Percentiles rank a stretch among this genome's conserved stretches.
These are phyloP conservation scores for Euphrasia confusa DNA, from an alignment of 257 asterid species.

Conservation along the genomic window DNA sequence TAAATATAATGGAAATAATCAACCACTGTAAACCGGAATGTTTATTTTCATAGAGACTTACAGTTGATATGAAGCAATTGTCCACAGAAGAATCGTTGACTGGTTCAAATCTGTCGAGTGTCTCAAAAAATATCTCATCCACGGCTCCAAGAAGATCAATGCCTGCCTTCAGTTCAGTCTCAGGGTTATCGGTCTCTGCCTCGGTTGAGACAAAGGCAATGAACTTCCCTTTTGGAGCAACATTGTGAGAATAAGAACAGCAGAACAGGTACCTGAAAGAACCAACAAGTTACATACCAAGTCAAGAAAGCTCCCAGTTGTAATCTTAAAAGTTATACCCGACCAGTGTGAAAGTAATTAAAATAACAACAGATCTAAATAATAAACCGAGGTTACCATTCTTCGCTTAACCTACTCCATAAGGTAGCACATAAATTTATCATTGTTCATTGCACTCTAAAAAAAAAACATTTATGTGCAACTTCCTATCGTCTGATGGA, in stretches of 20 bases:
- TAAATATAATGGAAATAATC: conserved; percentile 11
- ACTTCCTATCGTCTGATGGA: conserved; percentile 8
- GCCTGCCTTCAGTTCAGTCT: conserved; percentile 84
- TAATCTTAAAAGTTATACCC: background rate
- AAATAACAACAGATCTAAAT: background rate
- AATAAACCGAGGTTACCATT: background rate
- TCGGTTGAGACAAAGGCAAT: conserved; percentile 94
- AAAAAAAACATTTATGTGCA: background rate
- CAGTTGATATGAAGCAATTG: conserved; percentile 89
- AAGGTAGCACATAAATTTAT: conserved; percentile 2
- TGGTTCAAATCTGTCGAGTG: conserved; percentile 83
- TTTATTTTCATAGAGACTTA: conserved; percentile 35
- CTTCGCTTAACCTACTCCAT: conserved; percentile 5
- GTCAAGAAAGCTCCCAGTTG: conserved; percentile 16
- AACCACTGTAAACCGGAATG: conserved; percentile 18
- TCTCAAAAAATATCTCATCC: conserved; percentile 90
- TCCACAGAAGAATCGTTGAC: conserved; percentile 77
- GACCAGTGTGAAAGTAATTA: background rate
- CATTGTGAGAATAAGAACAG: conserved; percentile 95
- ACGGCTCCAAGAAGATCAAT: conserved; percentile 91
- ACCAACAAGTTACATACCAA: conserved; percentile 21
- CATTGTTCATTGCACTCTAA: background rate
- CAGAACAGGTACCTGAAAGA: conserved; percentile 80
- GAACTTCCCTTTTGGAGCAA: conserved; percentile 93
- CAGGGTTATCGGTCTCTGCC: conserved; percentile 88